Evolutionary conservation across 2,329 filamentous ascomycete species (phyloP).

Genomic region (Colletotrichum gigasporum): DNA sequence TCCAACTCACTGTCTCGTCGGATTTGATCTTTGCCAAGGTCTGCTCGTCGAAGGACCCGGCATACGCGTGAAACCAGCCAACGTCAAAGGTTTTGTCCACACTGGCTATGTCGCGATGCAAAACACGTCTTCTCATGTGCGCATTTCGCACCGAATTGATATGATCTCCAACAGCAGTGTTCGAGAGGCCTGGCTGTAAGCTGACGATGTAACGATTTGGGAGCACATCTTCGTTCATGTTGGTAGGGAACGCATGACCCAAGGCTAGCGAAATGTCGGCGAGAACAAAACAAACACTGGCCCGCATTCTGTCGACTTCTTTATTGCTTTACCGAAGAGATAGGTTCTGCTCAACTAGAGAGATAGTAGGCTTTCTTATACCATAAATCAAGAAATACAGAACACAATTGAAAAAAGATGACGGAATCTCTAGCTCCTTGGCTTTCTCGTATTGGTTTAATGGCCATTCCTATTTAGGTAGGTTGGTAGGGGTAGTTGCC

Average conservation of each 20-base stretch:
- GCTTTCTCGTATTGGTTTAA: not conserved
- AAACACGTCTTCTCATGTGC: constrained; percentile 44
- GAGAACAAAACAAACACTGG: not conserved
- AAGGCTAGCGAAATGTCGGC: not conserved
- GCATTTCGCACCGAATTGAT: constrained; percentile 45
- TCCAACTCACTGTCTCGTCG: constrained; percentile 37
- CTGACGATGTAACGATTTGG: not conserved
- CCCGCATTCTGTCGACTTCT: not conserved
- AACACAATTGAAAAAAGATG: too few species aligned
- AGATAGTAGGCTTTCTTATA: not conserved
- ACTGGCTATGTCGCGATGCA: constrained; percentile 42
- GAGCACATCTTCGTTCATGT: not conserved
- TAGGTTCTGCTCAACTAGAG: not conserved
- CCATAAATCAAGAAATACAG: not conserved
- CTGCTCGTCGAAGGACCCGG: constrained; percentile 52
- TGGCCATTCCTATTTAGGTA: not conserved
- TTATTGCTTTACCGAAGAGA: not conserved
- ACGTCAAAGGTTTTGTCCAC: constrained; percentile 52
- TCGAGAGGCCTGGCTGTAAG: constrained; percentile 36
- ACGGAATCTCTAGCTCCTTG: not conserved
- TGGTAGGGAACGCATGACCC: not conserved
- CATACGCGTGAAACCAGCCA: constrained; percentile 50
- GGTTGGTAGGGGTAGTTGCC: not conserved
- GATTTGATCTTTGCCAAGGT: constrained; percentile 49
- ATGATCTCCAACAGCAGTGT: constrained; percentile 44